These are phyloP conservation scores for Mycena floridula DNA, from an alignment of 768 basidiomycete genomes.

Conservation along the genomic window DNA sequence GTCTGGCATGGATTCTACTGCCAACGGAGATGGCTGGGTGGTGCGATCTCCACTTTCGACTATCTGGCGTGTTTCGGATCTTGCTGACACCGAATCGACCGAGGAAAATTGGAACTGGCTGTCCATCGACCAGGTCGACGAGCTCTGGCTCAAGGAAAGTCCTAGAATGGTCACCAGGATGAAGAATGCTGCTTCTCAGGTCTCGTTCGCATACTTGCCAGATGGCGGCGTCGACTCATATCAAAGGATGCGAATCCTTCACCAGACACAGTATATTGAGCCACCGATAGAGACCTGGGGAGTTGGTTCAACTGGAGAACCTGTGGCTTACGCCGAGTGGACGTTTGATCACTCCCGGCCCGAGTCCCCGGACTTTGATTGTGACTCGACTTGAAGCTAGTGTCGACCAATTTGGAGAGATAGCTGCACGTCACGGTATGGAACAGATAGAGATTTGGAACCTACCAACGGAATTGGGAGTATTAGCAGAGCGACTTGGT, in stretches of 20 bases:
- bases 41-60: conserved; percentile 29
- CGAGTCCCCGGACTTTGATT: conserved; percentile 27
- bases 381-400: conserved; percentile 35
- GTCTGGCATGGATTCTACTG: conserved; percentile 16
- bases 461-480: conserved; percentile 26
- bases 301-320: conserved; percentile 4
- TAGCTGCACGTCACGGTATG: conserved; percentile 28
- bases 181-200: conserved; percentile 7
- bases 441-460: conserved; percentile 43
- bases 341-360: conserved; percentile 37
- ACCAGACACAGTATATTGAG: conserved; percentile 4
- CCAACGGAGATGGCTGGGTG: conserved; percentile 49
- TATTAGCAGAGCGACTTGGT: conserved; percentile 24
- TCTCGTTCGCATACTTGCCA: conserved; percentile 38
- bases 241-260: conserved; percentile 27
- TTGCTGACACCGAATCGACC: neutral
- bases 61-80: conserved; percentile 26
- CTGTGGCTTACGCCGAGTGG: conserved; percentile 36
- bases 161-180: conserved; percentile 18
- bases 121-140: conserved; percentile 25
- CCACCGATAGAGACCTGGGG: conserved; percentile 1
- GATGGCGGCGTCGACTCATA: conserved; percentile 40
- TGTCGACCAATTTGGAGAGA: conserved; percentile 25
- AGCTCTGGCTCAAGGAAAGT: conserved; percentile 35
- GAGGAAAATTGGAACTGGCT: conserved; percentile 27